phyloP scores from a whole-genome alignment of 129 eudicot species.

The Tagetes patula region DNA sequence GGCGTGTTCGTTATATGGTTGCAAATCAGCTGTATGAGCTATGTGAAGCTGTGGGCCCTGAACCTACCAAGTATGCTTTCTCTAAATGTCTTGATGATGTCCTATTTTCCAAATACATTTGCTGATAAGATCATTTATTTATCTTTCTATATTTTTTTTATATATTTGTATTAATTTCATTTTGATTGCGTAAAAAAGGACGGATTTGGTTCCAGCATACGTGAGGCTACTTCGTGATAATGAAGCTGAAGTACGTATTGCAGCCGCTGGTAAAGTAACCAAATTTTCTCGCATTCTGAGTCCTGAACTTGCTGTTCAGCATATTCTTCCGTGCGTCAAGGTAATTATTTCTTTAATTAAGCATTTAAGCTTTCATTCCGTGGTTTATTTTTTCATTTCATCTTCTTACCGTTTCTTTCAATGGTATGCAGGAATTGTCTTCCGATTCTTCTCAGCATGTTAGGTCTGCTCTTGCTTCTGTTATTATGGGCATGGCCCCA shows the following conservation, averaged over 20 bases:
- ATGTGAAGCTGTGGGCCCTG: constrained; percentile 85
- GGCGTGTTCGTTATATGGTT: constrained; percentile 92
- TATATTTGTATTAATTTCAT: not conserved
- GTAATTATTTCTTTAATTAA: constrained; percentile 26
- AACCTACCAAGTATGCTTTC: constrained; percentile 57
- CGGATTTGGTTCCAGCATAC: constrained; percentile 98
- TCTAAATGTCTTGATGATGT: not conserved
- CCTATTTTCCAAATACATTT: not conserved
- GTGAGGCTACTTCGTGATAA: constrained; percentile 96
- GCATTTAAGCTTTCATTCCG: not conserved
- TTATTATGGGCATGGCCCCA: constrained; percentile 99
- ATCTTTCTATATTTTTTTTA: constrained; percentile 1
- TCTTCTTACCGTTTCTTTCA: constrained; percentile 17
- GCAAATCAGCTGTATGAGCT: constrained; percentile 82
- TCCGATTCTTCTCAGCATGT: constrained; percentile 99
- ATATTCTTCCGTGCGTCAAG: constrained; percentile 98
- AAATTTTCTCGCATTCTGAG: constrained; percentile 89
- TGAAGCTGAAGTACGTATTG: constrained; percentile 99
- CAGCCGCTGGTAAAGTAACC: constrained; percentile 99
- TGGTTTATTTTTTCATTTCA: not conserved
- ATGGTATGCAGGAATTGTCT: constrained; percentile 72
- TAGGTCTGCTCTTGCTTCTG: constrained; percentile 98
- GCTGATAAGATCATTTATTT: not conserved
- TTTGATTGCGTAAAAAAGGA: constrained; percentile 31
- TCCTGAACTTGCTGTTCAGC: constrained; percentile 93